These are phyloP conservation scores for Phallus indusiatus DNA, from an alignment of 768 basidiomycete species.

Conservation along the genomic window DNA sequence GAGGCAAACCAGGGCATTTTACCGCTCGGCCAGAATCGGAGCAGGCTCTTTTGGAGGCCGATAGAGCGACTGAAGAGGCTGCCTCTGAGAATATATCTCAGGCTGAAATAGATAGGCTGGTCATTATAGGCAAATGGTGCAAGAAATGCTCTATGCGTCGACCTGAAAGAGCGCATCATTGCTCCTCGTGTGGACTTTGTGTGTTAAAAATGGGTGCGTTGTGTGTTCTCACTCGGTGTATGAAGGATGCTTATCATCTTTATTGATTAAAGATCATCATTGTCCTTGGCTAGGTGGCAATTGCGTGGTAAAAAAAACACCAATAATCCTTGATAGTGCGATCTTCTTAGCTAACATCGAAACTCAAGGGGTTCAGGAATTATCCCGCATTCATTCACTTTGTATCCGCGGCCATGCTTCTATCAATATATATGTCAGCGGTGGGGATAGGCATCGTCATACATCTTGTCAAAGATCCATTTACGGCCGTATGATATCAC, in stretches of 20 bases:
- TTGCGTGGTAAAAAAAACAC: constrained; percentile 54
- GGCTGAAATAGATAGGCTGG: constrained; percentile 34
- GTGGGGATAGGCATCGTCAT: constrained; percentile 45
- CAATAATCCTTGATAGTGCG: background rate
- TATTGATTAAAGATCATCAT: constrained; percentile 55
- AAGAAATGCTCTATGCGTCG: constrained; percentile 72
- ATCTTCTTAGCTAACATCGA: no score
- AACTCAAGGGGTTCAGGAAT: constrained; percentile 62
- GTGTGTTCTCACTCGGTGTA: constrained; percentile 11
- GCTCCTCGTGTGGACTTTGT: constrained; percentile 63
- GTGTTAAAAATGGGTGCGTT: constrained; percentile 76
- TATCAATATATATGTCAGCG: constrained; percentile 50
- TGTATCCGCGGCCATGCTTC: constrained; percentile 49
- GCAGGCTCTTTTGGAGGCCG: background rate
- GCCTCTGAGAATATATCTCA: no score
- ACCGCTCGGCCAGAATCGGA: constrained; percentile 17
- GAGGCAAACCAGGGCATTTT: constrained; percentile 20
- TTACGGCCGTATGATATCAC: constrained; percentile 41
- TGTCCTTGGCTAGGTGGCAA: constrained; percentile 75
- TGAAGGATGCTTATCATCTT: background rate
- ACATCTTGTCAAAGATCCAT: constrained; percentile 59
- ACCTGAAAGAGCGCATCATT: constrained; percentile 76
- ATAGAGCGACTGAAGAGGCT: background rate
- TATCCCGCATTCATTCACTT: constrained; percentile 82
- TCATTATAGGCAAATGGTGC: constrained; percentile 59